Base-by-base conservation (phyloP, 257 asterid species). In the Solanum pimpinellifolium region DNA sequence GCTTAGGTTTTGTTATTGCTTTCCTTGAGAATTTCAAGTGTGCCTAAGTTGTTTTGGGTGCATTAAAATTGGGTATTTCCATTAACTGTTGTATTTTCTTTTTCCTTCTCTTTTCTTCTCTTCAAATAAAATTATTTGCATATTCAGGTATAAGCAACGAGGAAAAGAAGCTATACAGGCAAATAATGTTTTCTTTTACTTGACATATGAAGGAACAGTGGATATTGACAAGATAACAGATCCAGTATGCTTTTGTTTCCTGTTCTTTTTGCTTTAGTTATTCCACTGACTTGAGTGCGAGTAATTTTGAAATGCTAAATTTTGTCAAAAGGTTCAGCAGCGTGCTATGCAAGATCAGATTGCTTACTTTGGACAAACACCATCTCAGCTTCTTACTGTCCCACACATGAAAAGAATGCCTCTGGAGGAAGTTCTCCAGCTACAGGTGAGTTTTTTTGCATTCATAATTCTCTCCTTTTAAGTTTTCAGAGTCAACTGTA, bases 351-450 rank as follows among this genome's bases (percentile, higher is more conserved):
- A 97, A 91, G 99, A 97, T 90, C 99, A 97, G 94, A 97, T 97
- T 90, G 97, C 99, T 56, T 97, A 94, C 91, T 97, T 97, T 84
- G 99, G 99, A 86, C 99, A 97, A 92, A 97, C 99, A 88, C 99
- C 99, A 25, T 97, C 99, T 27, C 99, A 97, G 90, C 98, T 97
- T 91, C 92, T 97, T 60, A 94, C 95, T 18, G 89, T 90, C 69
- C 99, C 99, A 86, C 99, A 96, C 95, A 92, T 94, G 91, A 96
- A 96, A 91, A 91, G 97, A 91, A 92, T 93, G 97, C 91, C 95
- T 6, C 92, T 96, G 75, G 91, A 93, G 86, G 99, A 97, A 86
- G 97, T 95, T 90, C 99, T 97, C 93, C 97, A 96, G 91, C 91
- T 96, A 93, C 99, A 97, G 99, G 99, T 95, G 87, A 73, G 14